Evolutionary conservation across 257 asterid species (phyloP), one percentile per base, ranked within the genome.

Genomic region (Solanum dulcamara): DNA sequence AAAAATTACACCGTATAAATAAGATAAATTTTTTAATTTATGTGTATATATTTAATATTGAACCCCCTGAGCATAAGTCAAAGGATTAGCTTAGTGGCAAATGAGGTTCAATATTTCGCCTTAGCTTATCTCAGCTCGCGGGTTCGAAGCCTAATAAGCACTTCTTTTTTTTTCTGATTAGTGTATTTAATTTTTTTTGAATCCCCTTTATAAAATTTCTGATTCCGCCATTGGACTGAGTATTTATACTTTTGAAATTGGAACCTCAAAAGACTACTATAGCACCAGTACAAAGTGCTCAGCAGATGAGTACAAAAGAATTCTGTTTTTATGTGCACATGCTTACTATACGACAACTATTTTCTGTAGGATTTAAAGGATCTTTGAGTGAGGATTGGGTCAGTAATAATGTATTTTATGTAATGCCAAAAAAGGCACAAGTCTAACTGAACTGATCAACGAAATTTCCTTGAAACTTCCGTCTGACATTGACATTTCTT

Each of bases 391-490:
- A 35, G 48, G 44, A 17, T 35, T 70, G 79, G 79, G 24, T 17
- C 38, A 66, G 74, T 66, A 51, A 66, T 66, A 14, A 40, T 40
- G 81, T 44, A 75, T 28, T 24, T 42, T n/a, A 75, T 42, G 38
- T 44, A 42, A 10, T 42, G 59, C 57, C 37, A 75, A 42, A 74
- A 53, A 8, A 1, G 6, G n/a, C 81, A 24, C 24, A 74, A 74
- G n/a, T 74, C 59, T 42, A n/a, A 40, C 35, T 42, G 20, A 24
- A 74, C 33, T 20, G 74, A 67, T 7, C 72, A 15, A 35, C 8
- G 92, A 90, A 90, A 83, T 84, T 90, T 90, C 93, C 88, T 32
- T 24, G 93, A 85, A 90, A 89, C 37, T 91, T 89, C 91, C 30
- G 11, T 46, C 8, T 59, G 87, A 85, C 33, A 30, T 62, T 84